These are phyloP conservation scores for Lipomyces chichibuensis DNA, from an alignment of 805 yeast species.

Conservation along the genomic window DNA sequence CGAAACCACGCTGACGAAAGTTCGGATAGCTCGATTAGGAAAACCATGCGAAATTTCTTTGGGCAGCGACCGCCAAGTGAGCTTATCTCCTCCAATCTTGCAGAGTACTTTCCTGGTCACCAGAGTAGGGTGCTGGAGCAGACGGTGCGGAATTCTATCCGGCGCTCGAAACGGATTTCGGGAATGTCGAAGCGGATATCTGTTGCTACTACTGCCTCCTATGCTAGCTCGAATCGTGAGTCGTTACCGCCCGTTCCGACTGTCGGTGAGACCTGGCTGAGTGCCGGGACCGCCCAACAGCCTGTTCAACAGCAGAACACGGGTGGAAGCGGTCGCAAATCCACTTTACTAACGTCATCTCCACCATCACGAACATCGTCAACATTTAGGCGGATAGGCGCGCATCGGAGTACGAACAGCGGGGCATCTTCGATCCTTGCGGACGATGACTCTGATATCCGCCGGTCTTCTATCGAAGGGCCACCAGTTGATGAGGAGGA, in stretches of 20 bases:
- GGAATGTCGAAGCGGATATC: conserved; percentile 43
- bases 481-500: conserved; percentile 15
- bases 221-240: conserved; percentile 28
- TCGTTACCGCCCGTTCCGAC: conserved; percentile 43
- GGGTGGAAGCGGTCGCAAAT: conserved; percentile 7
- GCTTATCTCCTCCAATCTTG: conserved; percentile 82
- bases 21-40: conserved; percentile 13
- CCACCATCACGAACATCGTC: conserved; percentile 18
- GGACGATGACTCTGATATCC: not conserved
- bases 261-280: conserved; percentile 55
- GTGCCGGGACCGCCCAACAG: conserved; percentile 32
- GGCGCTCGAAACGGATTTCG: conserved; percentile 70
- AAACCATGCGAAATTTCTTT: conserved; percentile 54
- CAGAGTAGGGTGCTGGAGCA: conserved; percentile 69
- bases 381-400: conserved; percentile 1
- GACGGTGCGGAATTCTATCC: conserved; percentile 80
- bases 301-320: conserved; percentile 13
- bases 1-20: conserved; percentile 3
- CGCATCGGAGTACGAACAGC: conserved; percentile 12
- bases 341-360: conserved; percentile 5
- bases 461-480: not conserved
- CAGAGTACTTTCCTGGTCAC: conserved; percentile 90
- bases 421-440: conserved; percentile 5
- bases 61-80: conserved; percentile 95
- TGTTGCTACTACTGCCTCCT: conserved; percentile 42